Evolutionary conservation across 108 stramenopile species (phyloP), one percentile per base, ranked within the genome.

Genomic region (Skeletonema potamos): DNA sequence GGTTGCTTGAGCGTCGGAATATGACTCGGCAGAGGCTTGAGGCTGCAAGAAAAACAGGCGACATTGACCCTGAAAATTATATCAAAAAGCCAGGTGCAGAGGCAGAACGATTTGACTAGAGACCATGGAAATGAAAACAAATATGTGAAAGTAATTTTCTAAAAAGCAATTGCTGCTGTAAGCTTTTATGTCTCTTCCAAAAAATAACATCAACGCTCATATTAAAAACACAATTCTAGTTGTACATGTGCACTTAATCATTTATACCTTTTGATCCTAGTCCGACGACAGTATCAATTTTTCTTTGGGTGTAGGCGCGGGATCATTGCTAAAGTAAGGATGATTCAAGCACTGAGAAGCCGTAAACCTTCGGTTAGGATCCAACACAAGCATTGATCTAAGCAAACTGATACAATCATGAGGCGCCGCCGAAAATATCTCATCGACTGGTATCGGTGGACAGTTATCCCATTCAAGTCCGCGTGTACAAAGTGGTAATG

Each of bases 251-350:
- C 6, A 51, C 27, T 20, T 26, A 26, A 58, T 20, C 7, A 39
- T 34, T 48, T 57, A 13, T n/a, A 34, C 13, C 58, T 30, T 24
- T 27, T 29, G 33, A 1, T 57, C 66, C 22, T 61, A 72, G 18
- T 78, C 70, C 17, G 65, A 67, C 2, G 70, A 78, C 27, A 93
- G 70, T 18, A 90, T 76, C 15, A 94, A 64, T 58, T 91, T 90
- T 57, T 86, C 86, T 72, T 95, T 91, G 6, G 89, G 88, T 30
- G 93, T 95, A 8, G 91, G 91, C n/a, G 85, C 83, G 32, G 93
- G 93, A 70, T 95, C 91, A 72, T 91, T 95, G 27, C 79, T 74
- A 59, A 95, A 95, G 78, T 95, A 95, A 3, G 93, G 93, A 78
- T 95, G 93, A 82, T 76, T 87, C 55, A 95, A 68, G 27, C 84